Conservation (phyloP, 345 rosid genomes). For the Syzygium jambos region DNA sequence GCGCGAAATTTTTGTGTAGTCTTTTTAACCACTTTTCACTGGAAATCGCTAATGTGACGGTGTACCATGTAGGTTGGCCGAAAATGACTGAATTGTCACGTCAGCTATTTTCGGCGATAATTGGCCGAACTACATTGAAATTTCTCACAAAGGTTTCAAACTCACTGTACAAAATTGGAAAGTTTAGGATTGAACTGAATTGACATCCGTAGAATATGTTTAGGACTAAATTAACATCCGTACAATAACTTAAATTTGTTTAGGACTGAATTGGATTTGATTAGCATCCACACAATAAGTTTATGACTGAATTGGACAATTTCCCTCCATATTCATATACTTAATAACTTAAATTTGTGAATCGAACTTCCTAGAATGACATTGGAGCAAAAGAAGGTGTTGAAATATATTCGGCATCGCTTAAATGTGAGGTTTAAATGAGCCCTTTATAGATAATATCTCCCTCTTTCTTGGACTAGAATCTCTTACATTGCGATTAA, state of each 20-base stretch:
- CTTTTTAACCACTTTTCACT: fast-evolving
- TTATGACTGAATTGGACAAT: not conserved
- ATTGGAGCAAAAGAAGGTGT: not conserved
- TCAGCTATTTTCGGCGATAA: not conserved
- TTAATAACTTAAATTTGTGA: not conserved
- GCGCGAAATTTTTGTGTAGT: fast-evolving
- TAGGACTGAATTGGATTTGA: not conserved
- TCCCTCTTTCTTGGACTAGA: not conserved
- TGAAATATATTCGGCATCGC: fast-evolving
- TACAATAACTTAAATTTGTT: too few relatives aligned
- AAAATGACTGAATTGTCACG: not conserved
- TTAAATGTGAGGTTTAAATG: not conserved
- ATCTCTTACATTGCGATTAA: not conserved
- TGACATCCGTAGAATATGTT: too few relatives aligned
- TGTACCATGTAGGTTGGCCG: not conserved
- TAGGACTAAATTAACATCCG: too few relatives aligned
- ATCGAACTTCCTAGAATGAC: not conserved
- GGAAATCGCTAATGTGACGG: not conserved
- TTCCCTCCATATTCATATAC: not conserved
- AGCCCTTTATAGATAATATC: not conserved
- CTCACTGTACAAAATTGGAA: not conserved
- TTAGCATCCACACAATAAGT: not conserved
- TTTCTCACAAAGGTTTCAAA: not conserved
- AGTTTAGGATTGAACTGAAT: not conserved
- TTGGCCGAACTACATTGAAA: not conserved